phyloP scores from a whole-genome alignment of 306 rosid genomes.

The Canavalia ensiformis region DNA sequence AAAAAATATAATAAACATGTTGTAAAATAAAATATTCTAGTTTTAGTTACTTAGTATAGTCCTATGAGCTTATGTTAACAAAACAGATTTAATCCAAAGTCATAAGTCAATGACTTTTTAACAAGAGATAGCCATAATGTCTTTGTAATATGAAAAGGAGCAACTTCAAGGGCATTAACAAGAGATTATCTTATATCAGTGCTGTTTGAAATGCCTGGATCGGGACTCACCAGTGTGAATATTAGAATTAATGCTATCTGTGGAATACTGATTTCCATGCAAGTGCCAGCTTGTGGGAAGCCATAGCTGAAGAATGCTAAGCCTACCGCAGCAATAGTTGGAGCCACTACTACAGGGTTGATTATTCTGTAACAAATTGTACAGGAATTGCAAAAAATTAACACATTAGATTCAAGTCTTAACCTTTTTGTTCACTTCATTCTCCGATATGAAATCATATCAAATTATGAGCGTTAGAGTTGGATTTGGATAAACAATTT shows the following conservation, averaged over 20 bases:
- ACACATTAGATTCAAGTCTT: slow-evolving; percentile 4
- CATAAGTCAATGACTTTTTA: not conserved
- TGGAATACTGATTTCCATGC: slow-evolving; percentile 87
- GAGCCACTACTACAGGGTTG: slow-evolving; percentile 89
- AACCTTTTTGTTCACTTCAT: slow-evolving; percentile 17
- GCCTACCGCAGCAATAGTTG: slow-evolving; percentile 86
- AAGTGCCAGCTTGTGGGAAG: slow-evolving; percentile 88
- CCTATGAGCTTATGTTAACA: no score
- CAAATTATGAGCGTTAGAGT: not conserved
- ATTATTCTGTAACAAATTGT: slow-evolving; percentile 65
- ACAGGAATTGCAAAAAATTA: slow-evolving; percentile 35
- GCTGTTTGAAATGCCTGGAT: slow-evolving; percentile 10
- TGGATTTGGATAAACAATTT: not conserved
- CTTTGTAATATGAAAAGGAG: not conserved
- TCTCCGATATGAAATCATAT: slow-evolving; percentile 7
- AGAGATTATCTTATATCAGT: slow-evolving; percentile 16
- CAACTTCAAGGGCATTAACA: not conserved
- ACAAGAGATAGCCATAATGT: not conserved
- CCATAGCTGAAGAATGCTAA: slow-evolving; percentile 91
- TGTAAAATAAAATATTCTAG: no score
- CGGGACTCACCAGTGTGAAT: slow-evolving; percentile 70
- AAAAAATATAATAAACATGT: no score
- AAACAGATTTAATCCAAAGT: not conserved
- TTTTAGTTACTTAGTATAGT: no score
- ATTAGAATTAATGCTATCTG: slow-evolving; percentile 72